Base-by-base conservation (phyloP, 257 asterid genomes). In the Petunia axillaris region DNA sequence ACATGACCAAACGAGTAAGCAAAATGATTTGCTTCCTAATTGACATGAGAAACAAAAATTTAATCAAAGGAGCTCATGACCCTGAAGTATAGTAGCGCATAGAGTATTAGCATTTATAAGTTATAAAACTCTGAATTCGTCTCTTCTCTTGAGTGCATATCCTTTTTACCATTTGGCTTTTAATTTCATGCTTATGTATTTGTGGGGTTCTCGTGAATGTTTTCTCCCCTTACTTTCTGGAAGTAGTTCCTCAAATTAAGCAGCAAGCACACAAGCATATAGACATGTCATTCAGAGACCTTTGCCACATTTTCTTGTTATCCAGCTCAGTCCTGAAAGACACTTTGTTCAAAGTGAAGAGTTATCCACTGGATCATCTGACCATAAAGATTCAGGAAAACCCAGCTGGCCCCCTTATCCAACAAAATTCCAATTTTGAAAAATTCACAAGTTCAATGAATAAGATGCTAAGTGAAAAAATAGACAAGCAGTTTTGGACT, bases 351-450 rank as follows among this genome's bases (percentile, higher is more conserved):
- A 0, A 71, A 48, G 60, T 71, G 60, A 71, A 46, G 10, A 10
- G 60, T 48, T 73, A 35, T 73, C 78, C 62, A 50, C 78, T 50
- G 62, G 48, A 2, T 73, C 35, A 13, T 65, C 25, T 39, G 36
- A 25, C 37, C 77, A 48, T 35, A 0, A 35, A 46, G 43, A 70
- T 68, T n/a, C 16, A 25, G 43, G 2, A 1, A 71, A 71, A 44
- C 44, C 59, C 44, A 71, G 62, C 46, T 71, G 77, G 25, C 62
- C 77, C 48, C 41, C 44, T 50, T 73, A 50, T 73, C 77, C 77
- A 9, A 52, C 62, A 48, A 50, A 11, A 73, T 1, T 50, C 46
- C 14, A 1, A 25, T 50, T 25, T 50, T 16, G n/a, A 1, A 4
- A 48, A 50, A 6, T 35, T 73, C 35, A 71, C 77, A 35, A 25